Base-by-base conservation (phyloP, 1,284 basidiomycete species). In the Tylopilus sp. region DNA sequence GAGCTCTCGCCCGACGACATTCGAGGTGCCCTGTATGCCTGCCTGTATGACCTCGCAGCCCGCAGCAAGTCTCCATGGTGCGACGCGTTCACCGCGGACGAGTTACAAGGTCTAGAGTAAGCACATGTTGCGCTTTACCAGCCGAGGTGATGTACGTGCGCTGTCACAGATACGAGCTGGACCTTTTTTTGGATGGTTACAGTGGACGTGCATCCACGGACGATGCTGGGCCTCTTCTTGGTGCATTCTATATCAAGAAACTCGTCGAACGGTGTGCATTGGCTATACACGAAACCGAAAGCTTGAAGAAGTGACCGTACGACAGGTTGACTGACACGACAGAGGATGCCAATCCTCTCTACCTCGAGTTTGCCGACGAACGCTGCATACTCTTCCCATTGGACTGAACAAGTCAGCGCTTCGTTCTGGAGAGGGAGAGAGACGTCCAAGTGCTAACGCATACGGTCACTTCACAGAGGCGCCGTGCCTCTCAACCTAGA, bases 291-390 rank as follows among this genome's bases (percentile, higher is more conserved):
- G 8, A 30, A 8, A n/a, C n/a, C n/a, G n/a, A n/a, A n/a, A n/a
- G n/a, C n/a, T n/a, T n/a, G n/a, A n/a, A n/a, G n/a, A n/a, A n/a
- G n/a, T n/a, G n/a, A n/a, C n/a, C n/a, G n/a, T n/a, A n/a, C 6
- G 26, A 36, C n/a, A 74, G 73, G 10, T 67, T 75, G 44, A 66
- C 68, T 26, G 70, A 73, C 53, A 41, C 58, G 10, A 69, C 67
- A 0, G 61, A 54, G 19, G 50, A 60, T 46, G 68, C 68, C n/a
- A 52, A 66, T 37, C 44, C 62, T 26, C 58, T 74, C 13, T 69
- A 72, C 58, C 65, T 78, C 29, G 75, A 78, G 52, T 78, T 78
- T 55, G 74, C 70, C 0, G 76, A 78, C 53, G 75, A 79, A 75
- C 67, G n/a, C n/a, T n/a, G n/a, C 11, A 74, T 78, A 49, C 72